Evolutionary conservation across 805 yeast species (phyloP), one percentile per base, ranked within the genome.

Genomic region (Saccharomycopsis guyanensis): DNA sequence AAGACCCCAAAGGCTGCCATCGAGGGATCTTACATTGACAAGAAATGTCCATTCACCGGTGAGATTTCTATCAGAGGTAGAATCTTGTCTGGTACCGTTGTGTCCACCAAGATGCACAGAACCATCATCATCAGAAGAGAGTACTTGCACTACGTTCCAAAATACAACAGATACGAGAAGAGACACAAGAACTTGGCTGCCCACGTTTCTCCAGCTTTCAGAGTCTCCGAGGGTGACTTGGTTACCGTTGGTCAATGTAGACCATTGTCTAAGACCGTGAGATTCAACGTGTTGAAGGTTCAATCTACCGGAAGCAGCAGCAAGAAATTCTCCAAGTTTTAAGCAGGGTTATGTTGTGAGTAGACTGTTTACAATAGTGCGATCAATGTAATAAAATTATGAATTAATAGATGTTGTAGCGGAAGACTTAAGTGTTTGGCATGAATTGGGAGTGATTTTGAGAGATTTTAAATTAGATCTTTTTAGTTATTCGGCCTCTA

Each of bases 31-130:
- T 93, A 93, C 94, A 89, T 93, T 70, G 98, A 84, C 89, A 93
- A 93, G 88, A 93, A 93, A 80, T 93, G 99, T 79, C 99, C 99
- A 73, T 93, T 93, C 80, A 85, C 80, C 64, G 98, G 98, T 75
- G 75, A 73, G 62, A 82, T 93, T 64, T 89, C 97, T 62, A 93
- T 93, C 85, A 88, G 99, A 80, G 99, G 99, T 80, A 89, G 86
- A 80, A 93, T 93, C 72, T 84, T 93, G 73, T 83, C 96, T 63
- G 99, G 99, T 77, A 86, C 95, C 70, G 99, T 93, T 76, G 96
- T 93, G 63, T 93, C 98, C 68, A 89, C 98, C 82, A 93, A 93
- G 82, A 93, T 93, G 98, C 98, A 93, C 94, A 93, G 99, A 82
- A 93, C 99, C 66, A 85, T 93, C 78, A 84, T 93, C 73, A 86